Evolutionary conservation across 192 early-diverging fungal species (phyloP).

Genomic region (Thamnidium elegans): DNA sequence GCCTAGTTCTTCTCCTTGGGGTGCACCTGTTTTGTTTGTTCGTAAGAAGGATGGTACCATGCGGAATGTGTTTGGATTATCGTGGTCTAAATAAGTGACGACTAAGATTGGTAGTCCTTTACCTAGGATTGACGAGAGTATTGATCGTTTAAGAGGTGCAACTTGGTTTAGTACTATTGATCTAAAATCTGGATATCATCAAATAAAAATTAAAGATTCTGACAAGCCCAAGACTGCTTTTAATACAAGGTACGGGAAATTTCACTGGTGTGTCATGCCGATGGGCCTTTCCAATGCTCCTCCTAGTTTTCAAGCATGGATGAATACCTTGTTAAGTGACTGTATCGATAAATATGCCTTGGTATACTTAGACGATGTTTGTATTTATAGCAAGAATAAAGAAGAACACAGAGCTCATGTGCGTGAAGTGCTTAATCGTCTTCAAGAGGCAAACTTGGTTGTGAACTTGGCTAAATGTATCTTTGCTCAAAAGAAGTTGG

Average conservation of each 20-base stretch:
- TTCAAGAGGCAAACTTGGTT: not conserved
- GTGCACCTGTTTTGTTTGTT: too few relatives aligned
- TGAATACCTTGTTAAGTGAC: not conserved
- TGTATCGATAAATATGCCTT: not conserved
- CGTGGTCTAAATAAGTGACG: conserved; percentile 40
- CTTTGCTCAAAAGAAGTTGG: not conserved
- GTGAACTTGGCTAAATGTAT: not conserved
- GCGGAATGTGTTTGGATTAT: conserved; percentile 44
- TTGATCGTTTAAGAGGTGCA: conserved; percentile 22
- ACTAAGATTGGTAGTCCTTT: conserved; percentile 37
- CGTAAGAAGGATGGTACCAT: not conserved
- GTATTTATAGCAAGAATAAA: conserved; percentile 29
- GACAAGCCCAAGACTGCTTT: not conserved
- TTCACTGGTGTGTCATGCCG: conserved; percentile 29
- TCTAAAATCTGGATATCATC: conserved; percentile 19
- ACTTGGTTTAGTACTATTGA: conserved; percentile 26
- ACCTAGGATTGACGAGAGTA: conserved; percentile 34
- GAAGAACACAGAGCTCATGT: conserved; percentile 29
- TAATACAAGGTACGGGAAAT: conserved; percentile 4
- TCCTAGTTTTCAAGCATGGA: conserved; percentile 24
- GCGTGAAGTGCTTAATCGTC: conserved; percentile 5
- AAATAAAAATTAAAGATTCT: not conserved
- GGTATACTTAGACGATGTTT: conserved; percentile 45
- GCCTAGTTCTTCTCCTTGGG: conserved; percentile 36
- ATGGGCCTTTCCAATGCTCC: conserved; percentile 29